A percentile compares a stretch with the other conserved stretches of the same genome.
Evolutionary conservation across 768 basidiomycete genomes (phyloP).

Genomic region (Suillus decipiens): DNA sequence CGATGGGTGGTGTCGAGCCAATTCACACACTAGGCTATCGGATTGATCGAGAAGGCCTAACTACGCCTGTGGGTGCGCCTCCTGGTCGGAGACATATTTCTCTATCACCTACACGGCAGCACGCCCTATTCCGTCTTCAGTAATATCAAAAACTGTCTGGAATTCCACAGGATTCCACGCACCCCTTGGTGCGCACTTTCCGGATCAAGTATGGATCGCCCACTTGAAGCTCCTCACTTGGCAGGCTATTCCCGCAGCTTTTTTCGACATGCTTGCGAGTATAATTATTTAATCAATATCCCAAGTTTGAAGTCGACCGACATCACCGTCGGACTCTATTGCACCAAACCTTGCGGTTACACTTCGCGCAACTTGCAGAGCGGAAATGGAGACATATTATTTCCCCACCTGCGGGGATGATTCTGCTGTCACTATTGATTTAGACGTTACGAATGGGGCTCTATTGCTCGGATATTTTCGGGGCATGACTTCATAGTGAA

Average conservation of each 20-base stretch:
- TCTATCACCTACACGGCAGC: slow-evolving; percentile 31
- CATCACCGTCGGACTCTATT: slow-evolving; percentile 67
- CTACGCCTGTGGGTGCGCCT: slow-evolving; percentile 21
- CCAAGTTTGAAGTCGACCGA: slow-evolving; percentile 57
- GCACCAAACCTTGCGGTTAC: slow-evolving; percentile 68
- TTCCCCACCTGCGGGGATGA: slow-evolving; percentile 19
- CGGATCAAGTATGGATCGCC: slow-evolving; percentile 68
- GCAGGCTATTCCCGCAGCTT: slow-evolving; percentile 57
- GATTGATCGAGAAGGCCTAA: slow-evolving; percentile 18
- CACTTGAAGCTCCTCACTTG: slow-evolving; percentile 39
- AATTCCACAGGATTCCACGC: slow-evolving; percentile 37
- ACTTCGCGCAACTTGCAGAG: slow-evolving; percentile 46
- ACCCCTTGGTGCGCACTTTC: slow-evolving; percentile 46
- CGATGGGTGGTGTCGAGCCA: slow-evolving; percentile 24
- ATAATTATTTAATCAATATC: slow-evolving; percentile 58
- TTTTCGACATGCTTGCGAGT: slow-evolving; percentile 70
- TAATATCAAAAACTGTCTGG: slow-evolving; percentile 41
- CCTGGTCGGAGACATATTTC: slow-evolving; percentile 34
- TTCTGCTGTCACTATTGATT: slow-evolving; percentile 22
- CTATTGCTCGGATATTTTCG: slow-evolving; percentile 27
- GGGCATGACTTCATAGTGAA: slow-evolving; percentile 23
- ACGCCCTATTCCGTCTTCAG: slow-evolving; percentile 38
- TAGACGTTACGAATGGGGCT: slow-evolving; percentile 17
- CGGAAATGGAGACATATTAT: slow-evolving; percentile 8
- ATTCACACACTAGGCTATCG: slow-evolving; percentile 27